A percentile compares a stretch with the other conserved stretches of the same genome.
Conservation (phyloP, 495 filamentous ascomycete species). For the Cercophora samala region DNA sequence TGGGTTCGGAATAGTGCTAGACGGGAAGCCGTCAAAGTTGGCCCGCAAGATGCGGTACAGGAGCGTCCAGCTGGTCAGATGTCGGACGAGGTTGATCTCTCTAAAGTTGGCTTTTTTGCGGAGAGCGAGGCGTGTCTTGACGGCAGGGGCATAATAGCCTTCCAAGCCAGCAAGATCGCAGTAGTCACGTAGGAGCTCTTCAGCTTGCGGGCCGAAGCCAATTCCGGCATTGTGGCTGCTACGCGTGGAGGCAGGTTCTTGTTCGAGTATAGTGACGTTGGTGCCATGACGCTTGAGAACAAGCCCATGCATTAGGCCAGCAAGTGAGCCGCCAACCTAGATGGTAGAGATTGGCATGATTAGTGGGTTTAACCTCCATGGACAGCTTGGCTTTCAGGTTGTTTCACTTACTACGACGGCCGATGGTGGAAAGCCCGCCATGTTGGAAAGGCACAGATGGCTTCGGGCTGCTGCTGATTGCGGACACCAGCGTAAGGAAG, state of each 20-base stretch:
- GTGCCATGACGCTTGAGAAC: conserved; percentile 41
- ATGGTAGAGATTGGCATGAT: no score
- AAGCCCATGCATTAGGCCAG: conserved; percentile 37
- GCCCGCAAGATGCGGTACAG: conserved; percentile 48
- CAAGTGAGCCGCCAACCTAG: conserved; percentile 41
- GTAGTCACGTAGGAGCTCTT: conserved; percentile 20
- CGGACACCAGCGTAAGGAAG: no score
- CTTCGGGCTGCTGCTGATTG: no score
- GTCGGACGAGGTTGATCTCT: conserved; percentile 19
- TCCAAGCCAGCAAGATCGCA: conserved; percentile 21
- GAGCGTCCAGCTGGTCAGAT: conserved; percentile 47
- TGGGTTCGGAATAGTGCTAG: conserved; percentile 26
- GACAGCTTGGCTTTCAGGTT: no score
- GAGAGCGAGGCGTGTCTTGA: conserved; percentile 11
- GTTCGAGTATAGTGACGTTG: conserved; percentile 48
- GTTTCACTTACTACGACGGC: no score
- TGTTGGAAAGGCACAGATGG: no score
- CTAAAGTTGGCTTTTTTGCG: conserved; percentile 10
- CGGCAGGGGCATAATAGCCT: neutral
- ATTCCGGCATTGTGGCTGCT: conserved; percentile 52
- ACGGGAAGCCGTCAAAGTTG: conserved; percentile 46
- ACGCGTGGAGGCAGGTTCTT: conserved; percentile 34
- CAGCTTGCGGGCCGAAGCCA: conserved; percentile 26
- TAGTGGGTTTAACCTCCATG: no score
- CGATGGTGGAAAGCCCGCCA: no score